Base-by-base conservation (phyloP, 2,329 filamentous ascomycete species). In the Tothia fuscella region DNA sequence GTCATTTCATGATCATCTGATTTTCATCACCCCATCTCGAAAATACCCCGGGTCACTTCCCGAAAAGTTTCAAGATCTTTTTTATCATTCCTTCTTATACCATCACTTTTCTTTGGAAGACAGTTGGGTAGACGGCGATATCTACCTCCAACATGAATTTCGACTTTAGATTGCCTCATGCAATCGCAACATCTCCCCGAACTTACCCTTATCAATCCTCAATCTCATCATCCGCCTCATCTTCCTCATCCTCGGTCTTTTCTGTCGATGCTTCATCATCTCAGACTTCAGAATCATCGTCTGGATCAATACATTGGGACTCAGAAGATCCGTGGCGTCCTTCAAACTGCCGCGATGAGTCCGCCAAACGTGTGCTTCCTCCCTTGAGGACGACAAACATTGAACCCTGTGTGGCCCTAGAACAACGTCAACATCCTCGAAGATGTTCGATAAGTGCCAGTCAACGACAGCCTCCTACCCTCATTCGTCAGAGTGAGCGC, bases 401-500 rank as follows among this genome's bases (percentile, higher is more conserved):
- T n/a, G 57, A 59, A n/a, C 51, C 55, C 42, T 48, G 71, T 44
- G 64, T 80, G 33, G 70, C 78, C 26, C 59, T 67, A 40, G 75
- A 80, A 52, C 66, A 78, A 54, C 76, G 80, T 48, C 77, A 78
- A 55, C 64, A 77, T 56, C 74, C 72, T 51, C 68, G 73, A 53
- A 68, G 74, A 58, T 67, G 65, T 48, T 72, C 74, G 47, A 34
- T 41, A 10, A 25, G 22, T 62, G 70, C 24, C 67, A 69, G 43
- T 62, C 70, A 34, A 19, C 39, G 39, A 19, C 52, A 71, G 74
- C 53, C 83, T 53, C 85, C 89, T 38, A 66, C 80, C 45, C 74
- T 95, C 49, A 72, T 88, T 49, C 81, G 88, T 55, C 88, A 95
- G 68, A 77, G 78, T 56, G 87, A 95, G 65, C 83, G 88, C 58